Evolutionary conservation across 2,329 filamentous ascomycete genomes (phyloP), one percentile per base, ranked within the genome.

Genomic region (Colletotrichum viniferum): DNA sequence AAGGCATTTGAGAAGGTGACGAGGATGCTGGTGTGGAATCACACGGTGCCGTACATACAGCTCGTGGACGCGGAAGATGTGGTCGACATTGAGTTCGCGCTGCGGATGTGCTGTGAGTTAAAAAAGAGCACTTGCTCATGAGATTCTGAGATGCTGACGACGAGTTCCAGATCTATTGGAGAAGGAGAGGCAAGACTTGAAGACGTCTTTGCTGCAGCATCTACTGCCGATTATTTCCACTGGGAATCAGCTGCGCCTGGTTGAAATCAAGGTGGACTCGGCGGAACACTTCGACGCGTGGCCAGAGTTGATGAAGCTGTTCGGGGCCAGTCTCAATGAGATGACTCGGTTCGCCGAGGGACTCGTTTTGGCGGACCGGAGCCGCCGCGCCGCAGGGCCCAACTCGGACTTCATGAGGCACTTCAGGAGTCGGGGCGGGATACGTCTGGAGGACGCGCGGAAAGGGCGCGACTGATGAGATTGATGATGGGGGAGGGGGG

Each of bases 201-300:
- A 76, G 58, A 68, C 73, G n/a, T 76, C 73, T 3, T 34, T 76
- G 63, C 64, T 76, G 69, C 64, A 73, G 70, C 73, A 76, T 24
- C 63, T 76, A 4, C 58, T 76, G 21, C 73, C 73, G 34, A 73
- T 76, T 36, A 76, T 76, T 36, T 76, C 73, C 36, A 76, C 73
- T 7, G 73, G 73, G 10, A 76, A 73, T 36, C 73, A 76, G 34
- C 73, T 76, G 13, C 73, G 73, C 8, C 73, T 76, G n/a, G 73
- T 76, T 28, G 73, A 76, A 58, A 76, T 76, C 73, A 76, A 76
- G 73, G 73, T 76, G 18, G 73, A 76, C n/a, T 76, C 73, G 69
- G 73, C 70, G 28, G 73, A 76, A 60, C 73, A 76, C 21, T 76
- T 76, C 18, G 73, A 76, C 18, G 73, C 73, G 63, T 76, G 73